Evolutionary conservation across 1,284 basidiomycete genomes (phyloP), one percentile per base, ranked within the genome.

Genomic region (Hemileia vastatrix): DNA sequence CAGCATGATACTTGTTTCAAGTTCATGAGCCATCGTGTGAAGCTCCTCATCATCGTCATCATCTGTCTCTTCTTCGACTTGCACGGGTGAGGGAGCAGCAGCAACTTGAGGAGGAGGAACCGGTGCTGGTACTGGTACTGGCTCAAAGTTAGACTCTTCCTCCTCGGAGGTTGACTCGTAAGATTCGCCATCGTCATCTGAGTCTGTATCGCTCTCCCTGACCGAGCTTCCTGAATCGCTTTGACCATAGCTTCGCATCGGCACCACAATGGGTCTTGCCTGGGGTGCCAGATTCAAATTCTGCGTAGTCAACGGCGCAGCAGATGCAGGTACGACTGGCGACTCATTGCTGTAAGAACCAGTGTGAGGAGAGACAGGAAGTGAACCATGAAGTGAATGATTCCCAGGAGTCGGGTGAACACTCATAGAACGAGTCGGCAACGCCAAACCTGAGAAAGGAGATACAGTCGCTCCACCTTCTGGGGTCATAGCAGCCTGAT

Each of bases 211-310:
- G 24, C 51, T 54, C 21, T 61, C 59, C 27, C 59, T 27, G 8
- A 61, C 59, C 6, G 59, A 61, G 13, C 51, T 54, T 8, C 59
- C 59, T 18, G 59, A 61, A 54, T 61, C 59, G 15, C 59, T 61
- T n/a, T 52, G 40, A 19, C 48, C 43, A 54, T 61, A 61, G 15
- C 51, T 40, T 5, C 59, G 59, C 15, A 44, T 50, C 18, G 59
- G 52, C n/a, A n/a, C n/a, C n/a, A n/a, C n/a, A n/a, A n/a, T n/a
- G n/a, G n/a, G n/a, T n/a, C n/a, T n/a, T n/a, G n/a, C n/a, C n/a
- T n/a, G n/a, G 31, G 23, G 2, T 6, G 23, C 19, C 6, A 33
- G 31, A 13, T 13, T 21, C 0, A 52, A 27, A 21, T 61, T 61
- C 2, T 54, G 51, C 32, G 13, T 54, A 24, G 59, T 54, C 15